Conservation (phyloP, 805 yeast species). For the Yarrowia sp. region DNA sequence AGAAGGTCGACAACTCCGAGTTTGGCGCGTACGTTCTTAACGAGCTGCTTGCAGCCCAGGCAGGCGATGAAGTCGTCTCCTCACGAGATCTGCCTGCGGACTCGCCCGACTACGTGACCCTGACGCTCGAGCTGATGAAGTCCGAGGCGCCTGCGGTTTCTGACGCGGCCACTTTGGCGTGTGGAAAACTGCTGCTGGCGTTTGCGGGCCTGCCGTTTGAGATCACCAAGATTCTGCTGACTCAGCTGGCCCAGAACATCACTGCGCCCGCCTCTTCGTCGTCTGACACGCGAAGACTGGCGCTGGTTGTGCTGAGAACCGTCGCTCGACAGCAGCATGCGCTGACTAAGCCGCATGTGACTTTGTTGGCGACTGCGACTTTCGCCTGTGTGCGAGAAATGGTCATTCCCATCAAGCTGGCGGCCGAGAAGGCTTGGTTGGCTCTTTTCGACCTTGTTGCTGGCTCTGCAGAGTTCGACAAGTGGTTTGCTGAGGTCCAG, state of each 20-base stretch:
- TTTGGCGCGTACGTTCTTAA: slow-evolving; percentile 33
- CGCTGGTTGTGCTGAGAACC: slow-evolving; percentile 74
- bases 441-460: slow-evolving; percentile 70
- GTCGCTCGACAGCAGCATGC: slow-evolving; percentile 59
- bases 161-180: slow-evolving; percentile 75
- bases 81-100: background rate
- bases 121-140: slow-evolving; percentile 44
- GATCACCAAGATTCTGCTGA: slow-evolving; percentile 45
- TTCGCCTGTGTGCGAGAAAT: slow-evolving; percentile 82
- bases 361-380: slow-evolving; percentile 63
- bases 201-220: slow-evolving; percentile 44
- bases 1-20: slow-evolving; percentile 21
- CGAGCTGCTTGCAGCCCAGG: slow-evolving; percentile 32
- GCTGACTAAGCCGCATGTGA: slow-evolving; percentile 53
- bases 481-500: slow-evolving; percentile 54
- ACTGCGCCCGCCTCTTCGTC: slow-evolving; percentile 60
- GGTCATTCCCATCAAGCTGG: slow-evolving; percentile 87
- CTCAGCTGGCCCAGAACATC: slow-evolving; percentile 50
- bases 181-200: slow-evolving; percentile 72
- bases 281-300: slow-evolving; percentile 71
- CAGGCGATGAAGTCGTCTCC: background rate
- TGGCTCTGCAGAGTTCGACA: slow-evolving; percentile 56
- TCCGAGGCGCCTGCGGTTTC: slow-evolving; percentile 54
- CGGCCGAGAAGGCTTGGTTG: slow-evolving; percentile 87
- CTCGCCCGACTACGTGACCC: background rate